These are phyloP conservation scores for Diaporthe velutina DNA, from an alignment of 2,329 filamentous ascomycete species.

Conservation along the genomic window DNA sequence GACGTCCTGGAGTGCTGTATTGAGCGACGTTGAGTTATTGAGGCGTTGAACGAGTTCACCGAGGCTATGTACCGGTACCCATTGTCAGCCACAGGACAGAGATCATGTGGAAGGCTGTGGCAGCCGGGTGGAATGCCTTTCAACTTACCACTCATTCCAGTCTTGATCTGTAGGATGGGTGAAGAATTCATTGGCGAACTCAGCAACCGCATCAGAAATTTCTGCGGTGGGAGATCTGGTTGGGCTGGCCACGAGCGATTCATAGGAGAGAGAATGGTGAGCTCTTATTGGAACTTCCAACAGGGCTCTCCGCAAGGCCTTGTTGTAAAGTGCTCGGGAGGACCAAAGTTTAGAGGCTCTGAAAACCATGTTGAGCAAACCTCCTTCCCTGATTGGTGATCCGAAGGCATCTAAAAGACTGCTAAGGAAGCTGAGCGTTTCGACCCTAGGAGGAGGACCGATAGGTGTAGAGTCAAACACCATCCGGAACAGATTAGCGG, in stretches of 20 bases:
- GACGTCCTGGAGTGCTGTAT: background rate
- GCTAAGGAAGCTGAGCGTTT: background rate
- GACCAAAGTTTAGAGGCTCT: background rate
- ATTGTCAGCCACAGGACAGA: background rate
- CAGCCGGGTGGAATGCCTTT: background rate
- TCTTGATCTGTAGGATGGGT: background rate
- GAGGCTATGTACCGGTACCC: background rate
- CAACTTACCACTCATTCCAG: constrained; percentile 5
- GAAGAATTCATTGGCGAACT: background rate
- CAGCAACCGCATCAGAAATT: background rate
- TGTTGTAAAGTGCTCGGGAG: background rate
- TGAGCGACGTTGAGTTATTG: background rate
- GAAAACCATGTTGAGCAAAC: background rate
- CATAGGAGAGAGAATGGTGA: background rate
- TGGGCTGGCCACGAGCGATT: background rate
- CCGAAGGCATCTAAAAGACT: background rate
- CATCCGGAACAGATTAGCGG: background rate
- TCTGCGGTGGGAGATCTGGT: background rate
- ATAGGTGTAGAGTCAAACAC: background rate
- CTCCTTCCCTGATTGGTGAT: background rate
- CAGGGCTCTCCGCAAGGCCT: background rate
- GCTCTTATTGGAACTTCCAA: background rate
- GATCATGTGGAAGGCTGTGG: background rate
- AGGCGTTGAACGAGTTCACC: constrained; percentile 6
- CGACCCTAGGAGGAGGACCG: background rate